Percentiles rank a stretch among this genome's conserved stretches.
phyloP scores from a whole-genome alignment of 129 eudicot genomes.

The Pseudognaphalium luteoalbum region DNA sequence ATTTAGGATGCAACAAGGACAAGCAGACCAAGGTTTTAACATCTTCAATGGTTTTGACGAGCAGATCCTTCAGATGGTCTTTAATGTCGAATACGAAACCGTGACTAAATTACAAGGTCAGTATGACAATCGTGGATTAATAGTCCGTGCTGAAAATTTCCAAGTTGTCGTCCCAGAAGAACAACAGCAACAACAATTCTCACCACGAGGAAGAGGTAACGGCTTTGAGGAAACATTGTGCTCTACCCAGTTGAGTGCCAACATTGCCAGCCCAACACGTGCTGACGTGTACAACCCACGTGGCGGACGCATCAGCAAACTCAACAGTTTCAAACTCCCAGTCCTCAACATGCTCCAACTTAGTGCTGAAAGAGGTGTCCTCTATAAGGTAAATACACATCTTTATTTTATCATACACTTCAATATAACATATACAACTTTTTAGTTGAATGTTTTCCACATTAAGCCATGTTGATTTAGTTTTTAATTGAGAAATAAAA shows the following conservation, averaged over 20 bases:
- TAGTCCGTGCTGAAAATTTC: slow-evolving; percentile 40
- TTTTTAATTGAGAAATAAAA: too few species aligned
- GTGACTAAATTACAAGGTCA: slow-evolving; percentile 32
- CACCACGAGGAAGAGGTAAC: slow-evolving; percentile 30
- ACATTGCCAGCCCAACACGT: slow-evolving; percentile 40
- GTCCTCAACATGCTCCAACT: slow-evolving; percentile 55
- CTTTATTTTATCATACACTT: not conserved
- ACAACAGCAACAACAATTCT: not conserved
- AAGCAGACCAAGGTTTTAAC: slow-evolving; percentile 33
- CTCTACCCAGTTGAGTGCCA: slow-evolving; percentile 38
- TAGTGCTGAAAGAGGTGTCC: slow-evolving; percentile 63
- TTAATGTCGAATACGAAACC: slow-evolving; percentile 28
- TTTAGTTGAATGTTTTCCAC: not conserved
- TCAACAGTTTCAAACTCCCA: slow-evolving; percentile 61
- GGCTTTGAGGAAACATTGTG: slow-evolving; percentile 58
- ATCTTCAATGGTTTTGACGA: slow-evolving; percentile 44
- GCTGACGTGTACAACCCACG: slow-evolving; percentile 68
- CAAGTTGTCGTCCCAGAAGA: slow-evolving; percentile 27
- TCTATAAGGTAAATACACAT: slow-evolving; percentile 46
- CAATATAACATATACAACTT: not conserved
- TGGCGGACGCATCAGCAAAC: slow-evolving; percentile 52
- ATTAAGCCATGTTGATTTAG: too few species aligned
- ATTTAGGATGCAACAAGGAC: slow-evolving; percentile 4
- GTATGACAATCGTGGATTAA: slow-evolving; percentile 42
- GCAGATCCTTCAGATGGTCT: slow-evolving; percentile 29